Conservation (phyloP, 2,329 filamentous ascomycete species). For the Xylariaceae sp. region DNA sequence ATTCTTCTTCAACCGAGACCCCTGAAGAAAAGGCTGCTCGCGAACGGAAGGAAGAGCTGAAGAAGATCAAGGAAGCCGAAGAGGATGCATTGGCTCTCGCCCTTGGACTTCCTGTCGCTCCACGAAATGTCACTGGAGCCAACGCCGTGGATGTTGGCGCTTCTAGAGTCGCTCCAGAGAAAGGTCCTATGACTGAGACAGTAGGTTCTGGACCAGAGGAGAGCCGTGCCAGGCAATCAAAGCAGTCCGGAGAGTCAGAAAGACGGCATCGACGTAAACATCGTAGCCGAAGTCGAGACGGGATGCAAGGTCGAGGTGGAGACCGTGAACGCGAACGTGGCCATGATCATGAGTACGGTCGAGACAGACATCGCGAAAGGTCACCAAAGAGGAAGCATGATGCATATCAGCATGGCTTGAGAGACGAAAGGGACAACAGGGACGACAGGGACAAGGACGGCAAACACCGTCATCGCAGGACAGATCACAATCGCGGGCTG, state of each 20-base stretch:
- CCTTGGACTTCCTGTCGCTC: slow-evolving; percentile 69
- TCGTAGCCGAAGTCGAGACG: slow-evolving; percentile 29
- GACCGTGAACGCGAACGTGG: slow-evolving; percentile 16
- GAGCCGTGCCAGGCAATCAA: slow-evolving; percentile 20
- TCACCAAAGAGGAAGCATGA: slow-evolving; percentile 28
- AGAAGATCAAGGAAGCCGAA: slow-evolving; percentile 76
- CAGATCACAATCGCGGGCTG: slow-evolving; percentile 22
- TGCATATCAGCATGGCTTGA: slow-evolving; percentile 21
- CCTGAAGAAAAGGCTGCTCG: slow-evolving; percentile 53
- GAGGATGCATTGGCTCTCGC: slow-evolving; percentile 84
- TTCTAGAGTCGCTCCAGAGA: slow-evolving; percentile 30
- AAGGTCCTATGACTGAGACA: slow-evolving; percentile 13
- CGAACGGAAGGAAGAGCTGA: slow-evolving; percentile 70
- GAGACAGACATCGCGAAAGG: slow-evolving; percentile 27
- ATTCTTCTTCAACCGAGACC: slow-evolving; percentile 49
- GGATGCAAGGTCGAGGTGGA: slow-evolving; percentile 27
- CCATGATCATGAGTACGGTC: slow-evolving; percentile 31
- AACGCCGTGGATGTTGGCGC: slow-evolving; percentile 62
- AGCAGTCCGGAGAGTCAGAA: slow-evolving; percentile 30
- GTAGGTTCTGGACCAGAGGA: slow-evolving; percentile 20
- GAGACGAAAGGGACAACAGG: slow-evolving; percentile 41
- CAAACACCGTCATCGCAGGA: slow-evolving; percentile 39
- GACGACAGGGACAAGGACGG: slow-evolving; percentile 33
- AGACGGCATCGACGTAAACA: slow-evolving; percentile 34
- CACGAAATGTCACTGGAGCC: slow-evolving; percentile 52